Conservation (phyloP, 2,329 filamentous ascomycete genomes). For the Talaromyces marneffei region DNA sequence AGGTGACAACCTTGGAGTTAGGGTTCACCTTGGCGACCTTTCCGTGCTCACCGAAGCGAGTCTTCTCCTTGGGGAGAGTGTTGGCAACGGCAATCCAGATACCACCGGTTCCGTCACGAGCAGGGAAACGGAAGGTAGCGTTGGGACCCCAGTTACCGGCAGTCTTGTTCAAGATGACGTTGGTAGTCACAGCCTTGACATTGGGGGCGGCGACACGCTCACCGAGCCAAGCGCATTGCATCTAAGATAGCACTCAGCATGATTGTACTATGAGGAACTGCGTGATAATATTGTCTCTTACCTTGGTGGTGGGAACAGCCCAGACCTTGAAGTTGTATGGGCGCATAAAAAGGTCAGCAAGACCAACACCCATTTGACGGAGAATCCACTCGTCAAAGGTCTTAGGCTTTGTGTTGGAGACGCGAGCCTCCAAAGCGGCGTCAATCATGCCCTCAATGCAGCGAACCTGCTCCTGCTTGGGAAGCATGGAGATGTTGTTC, state of each 20-base stretch:
- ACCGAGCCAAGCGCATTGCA: conserved; percentile 98
- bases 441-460: conserved; percentile 96
- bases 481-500: conserved; percentile 98
- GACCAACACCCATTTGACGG: conserved; percentile 79
- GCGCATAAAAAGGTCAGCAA: conserved; percentile 96
- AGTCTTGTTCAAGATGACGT: conserved; percentile 92
- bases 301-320: conserved; percentile 96
- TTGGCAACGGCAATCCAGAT: conserved; percentile 98
- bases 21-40: conserved; percentile 83
- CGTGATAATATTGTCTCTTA: conserved; percentile 39
- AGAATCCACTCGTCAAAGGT: conserved; percentile 99
- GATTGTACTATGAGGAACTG: neutral
- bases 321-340: conserved; percentile 99
- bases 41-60: conserved; percentile 77
- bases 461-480: conserved; percentile 92
- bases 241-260: conserved; percentile 49
- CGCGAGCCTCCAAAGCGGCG: conserved; percentile 78
- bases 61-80: conserved; percentile 88
- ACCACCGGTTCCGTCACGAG: conserved; percentile 88
- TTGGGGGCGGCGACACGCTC: conserved; percentile 97
- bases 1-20: conserved; percentile 71
- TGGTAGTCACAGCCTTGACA: conserved; percentile 86
- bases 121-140: conserved; percentile 96
- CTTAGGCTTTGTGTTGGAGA: conserved; percentile 85
- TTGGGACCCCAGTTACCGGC: conserved; percentile 98